Evolutionary conservation across 257 asterid genomes (phyloP), one percentile per base, ranked within the genome.

Genomic region (Perilla frutescens): DNA sequence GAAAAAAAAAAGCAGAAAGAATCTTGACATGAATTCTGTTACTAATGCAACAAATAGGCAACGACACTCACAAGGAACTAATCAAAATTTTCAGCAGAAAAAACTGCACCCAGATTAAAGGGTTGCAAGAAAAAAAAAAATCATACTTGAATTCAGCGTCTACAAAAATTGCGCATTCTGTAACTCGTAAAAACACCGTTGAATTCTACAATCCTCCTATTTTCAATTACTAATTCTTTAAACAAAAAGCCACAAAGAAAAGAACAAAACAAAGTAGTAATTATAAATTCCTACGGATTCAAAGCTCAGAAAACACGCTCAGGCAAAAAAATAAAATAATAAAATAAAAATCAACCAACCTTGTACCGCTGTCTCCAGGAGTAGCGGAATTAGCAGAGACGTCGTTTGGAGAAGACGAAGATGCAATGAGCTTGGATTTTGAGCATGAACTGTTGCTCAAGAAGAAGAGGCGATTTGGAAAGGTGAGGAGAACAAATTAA

Each of bases 351-450:
- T 8, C 31, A 60, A 91, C 97, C 31, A 60, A 91, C 97, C 95
- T 90, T 5, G 84, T 20, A 41, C 62, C 53, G 81, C 40, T 73
- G 49, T 85, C 95, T 2, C 68, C 82, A 39, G 82, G 79, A 10
- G 84, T 37, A 60, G 66, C 62, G 64, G 76, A 47, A 83, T 76
- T 54, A 5, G 40, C 47, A 11, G 82, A 44, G 56, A 72, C 84
- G 53, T 85, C 84, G 29, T 76, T 81, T 2, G 81, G 66, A 40
- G 92, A 66, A 32, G 88, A 81, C 6, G 87, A 82, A 78, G 88
- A 74, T 3, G 55, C 70, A 58, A 79, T 39, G 40, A 60, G 76
- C 29, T 63, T 66, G 68, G 40, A 79, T 75, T 70, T 74, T 29
- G 68, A 68, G 69, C 40, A 57, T 4, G 49, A 61, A 49, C 51